phyloP scores from a whole-genome alignment of 106 monocot genomes.

The Allium cepa region DNA sequence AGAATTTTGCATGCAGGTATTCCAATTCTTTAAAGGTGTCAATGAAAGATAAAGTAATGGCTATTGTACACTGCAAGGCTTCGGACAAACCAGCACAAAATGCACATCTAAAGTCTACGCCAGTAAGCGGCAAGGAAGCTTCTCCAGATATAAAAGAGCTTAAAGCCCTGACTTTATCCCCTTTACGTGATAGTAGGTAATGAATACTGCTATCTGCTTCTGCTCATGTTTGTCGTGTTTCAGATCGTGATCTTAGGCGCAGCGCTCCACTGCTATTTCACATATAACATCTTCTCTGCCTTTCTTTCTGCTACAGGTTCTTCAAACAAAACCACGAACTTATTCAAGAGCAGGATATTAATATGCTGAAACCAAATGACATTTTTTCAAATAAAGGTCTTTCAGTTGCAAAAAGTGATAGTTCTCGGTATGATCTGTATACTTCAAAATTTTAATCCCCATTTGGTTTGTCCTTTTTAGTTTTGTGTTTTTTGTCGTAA shows the following conservation, averaged over 20 bases:
- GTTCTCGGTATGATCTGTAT: slow-evolving; percentile 20
- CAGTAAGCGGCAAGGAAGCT: slow-evolving; percentile 20
- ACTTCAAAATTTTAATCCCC: no score
- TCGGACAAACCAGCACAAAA: slow-evolving; percentile 4
- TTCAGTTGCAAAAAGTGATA: slow-evolving; percentile 2
- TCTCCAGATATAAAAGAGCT: slow-evolving; percentile 4
- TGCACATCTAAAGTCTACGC: slow-evolving; percentile 12
- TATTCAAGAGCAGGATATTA: slow-evolving; percentile 11
- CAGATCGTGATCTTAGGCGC: no score
- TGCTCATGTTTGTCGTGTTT: not conserved
- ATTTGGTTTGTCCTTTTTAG: no score
- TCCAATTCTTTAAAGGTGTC: not conserved
- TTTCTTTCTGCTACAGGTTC: slow-evolving; percentile 18
- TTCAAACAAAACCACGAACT: slow-evolving; percentile 11
- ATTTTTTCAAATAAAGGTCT: slow-evolving; percentile 3
- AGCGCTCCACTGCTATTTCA: no score
- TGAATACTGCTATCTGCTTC: not conserved
- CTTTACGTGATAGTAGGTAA: slow-evolving; percentile 22
- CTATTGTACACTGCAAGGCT: slow-evolving; percentile 12
- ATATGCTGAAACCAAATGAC: slow-evolving; percentile 14
- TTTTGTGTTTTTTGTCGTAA: no score
- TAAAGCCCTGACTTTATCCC: slow-evolving; percentile 14
- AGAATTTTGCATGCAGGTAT: no score
- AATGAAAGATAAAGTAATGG: slow-evolving; percentile 23
- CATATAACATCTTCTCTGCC: no score